Evolutionary conservation across 352 stramenopile species (phyloP).

Genomic region (Blastocystis sp.): DNA sequence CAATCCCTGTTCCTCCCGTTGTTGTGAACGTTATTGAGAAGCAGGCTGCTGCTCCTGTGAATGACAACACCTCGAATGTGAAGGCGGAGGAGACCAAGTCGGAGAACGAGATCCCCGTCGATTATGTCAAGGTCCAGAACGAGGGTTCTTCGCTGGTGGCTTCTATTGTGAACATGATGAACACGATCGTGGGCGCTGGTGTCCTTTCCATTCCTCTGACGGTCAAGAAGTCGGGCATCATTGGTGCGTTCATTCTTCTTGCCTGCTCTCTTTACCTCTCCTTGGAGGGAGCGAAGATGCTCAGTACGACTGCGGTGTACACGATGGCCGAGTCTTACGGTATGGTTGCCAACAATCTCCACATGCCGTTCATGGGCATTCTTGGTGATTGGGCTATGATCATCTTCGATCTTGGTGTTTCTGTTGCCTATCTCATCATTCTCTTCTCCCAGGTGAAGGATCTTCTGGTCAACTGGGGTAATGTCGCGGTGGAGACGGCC

Average conservation of each 20-base stretch:
- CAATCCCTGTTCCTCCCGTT: no score
- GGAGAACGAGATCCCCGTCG: no score
- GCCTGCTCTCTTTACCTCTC: not conserved
- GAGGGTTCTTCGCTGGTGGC: not conserved
- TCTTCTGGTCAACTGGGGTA: conserved; percentile 14
- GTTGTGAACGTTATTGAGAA: no score
- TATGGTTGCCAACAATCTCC: not conserved
- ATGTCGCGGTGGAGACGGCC: not conserved
- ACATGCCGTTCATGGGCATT: not conserved
- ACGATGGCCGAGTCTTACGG: conserved; percentile 21
- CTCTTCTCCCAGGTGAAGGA: conserved; percentile 19
- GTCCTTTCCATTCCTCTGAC: conserved; percentile 1
- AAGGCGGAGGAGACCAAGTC: no score
- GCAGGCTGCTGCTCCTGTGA: no score
- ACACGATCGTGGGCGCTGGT: conserved; percentile 19
- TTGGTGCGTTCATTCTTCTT: not conserved
- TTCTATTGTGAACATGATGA: conserved; percentile 66
- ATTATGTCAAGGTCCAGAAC: no score
- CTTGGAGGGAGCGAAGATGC: conserved; percentile 10
- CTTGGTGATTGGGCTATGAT: conserved; percentile 21
- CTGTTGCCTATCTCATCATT: conserved; percentile 38
- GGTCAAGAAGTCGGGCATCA: not conserved
- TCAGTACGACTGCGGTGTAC: not conserved
- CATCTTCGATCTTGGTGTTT: conserved; percentile 34
- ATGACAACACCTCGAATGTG: no score